Base-by-base conservation (phyloP, 2,329 filamentous ascomycete genomes). In the Blastomyces emzantsi region DNA sequence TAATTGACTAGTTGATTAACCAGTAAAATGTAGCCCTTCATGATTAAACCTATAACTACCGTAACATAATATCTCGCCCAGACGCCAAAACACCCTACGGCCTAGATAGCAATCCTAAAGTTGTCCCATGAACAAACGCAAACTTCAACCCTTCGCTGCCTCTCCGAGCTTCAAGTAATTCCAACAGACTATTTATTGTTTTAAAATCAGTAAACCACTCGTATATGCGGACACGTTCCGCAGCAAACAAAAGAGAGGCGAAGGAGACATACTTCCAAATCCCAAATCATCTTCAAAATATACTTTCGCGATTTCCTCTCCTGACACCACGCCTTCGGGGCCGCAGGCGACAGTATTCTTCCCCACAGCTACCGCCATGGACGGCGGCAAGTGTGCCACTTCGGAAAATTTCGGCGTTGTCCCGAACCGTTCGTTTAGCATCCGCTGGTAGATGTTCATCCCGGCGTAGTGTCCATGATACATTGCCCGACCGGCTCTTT, bases 401-500 rank as follows among this genome's bases (percentile, higher is more conserved):
- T 80, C 74, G 36, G 77, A 72, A 65, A 81, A 82, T 54, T 76
- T 73, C 6, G 83, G 79, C 51, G 70, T 68, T 59, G 75, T 73
- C 58, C 70, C 67, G 43, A 69, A 71, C 71, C 43, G 30, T 7
- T 67, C 62, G 19, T 58, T 63, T 11, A 65, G 72, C 69, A 88
- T 83, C 39, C 78, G 75, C 73, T 87, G 82, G 76, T 88, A 81
- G 64, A 87, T 81, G 71, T 90, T 90, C 62, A 80, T 75, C n/a
- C 84, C 87, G 13, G 82, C 82, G 65, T 81, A 79, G 70, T 85
- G 82, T 55, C 88, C 88, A 78, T 86, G 85, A 71, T 88, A 82
- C 82, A 90, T 88, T 51, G 89, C 88, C 25, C 79, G 83, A 36
- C 88, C 88, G 69, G 86, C 89, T 55, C 89, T 85, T 79, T 90